Evolutionary conservation across 169 alveolate genomes (phyloP), one percentile per base, ranked within the genome.

Genomic region (Blepharisma undulans): DNA sequence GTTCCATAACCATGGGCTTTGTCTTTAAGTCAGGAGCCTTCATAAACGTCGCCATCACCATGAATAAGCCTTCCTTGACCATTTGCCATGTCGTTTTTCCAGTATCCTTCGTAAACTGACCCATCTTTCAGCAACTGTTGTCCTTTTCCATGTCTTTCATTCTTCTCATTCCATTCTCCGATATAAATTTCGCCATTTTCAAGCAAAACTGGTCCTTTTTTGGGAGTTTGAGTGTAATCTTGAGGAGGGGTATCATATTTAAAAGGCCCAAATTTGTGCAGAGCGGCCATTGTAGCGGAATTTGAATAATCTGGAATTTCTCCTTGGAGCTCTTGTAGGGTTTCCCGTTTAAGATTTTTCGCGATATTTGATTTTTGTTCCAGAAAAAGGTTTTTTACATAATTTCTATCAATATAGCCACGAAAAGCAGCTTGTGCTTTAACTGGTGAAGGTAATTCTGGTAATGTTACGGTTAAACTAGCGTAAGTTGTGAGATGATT

Each of bases 61-160:
- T 94, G 98, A 76, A 94, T 94, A 72, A 95, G 90, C 72, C 94
- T 92, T 12, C 98, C 98, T 80, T 93, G 87, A 18, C 98, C 98
- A 79, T 96, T 96, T 4, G 98, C 95, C 93, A 89, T 92, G 66
- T 93, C 98, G 79, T 93, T 87, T 72, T 93, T 93, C 96, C 98
- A 96, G 81, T 93, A 88, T 25, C 98, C 98, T 79, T 96, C 98
- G 81, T 96, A 96, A 84, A 93, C 94, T 18, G 96, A 93, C 30
- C 98, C 98, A 86, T 95, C 97, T 29, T 92, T 95, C 96, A 97
- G 95, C 74, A 92, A 90, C 91, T 96, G 95, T 10, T 92, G 60
- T 25, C 98, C 98, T 92, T 91, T 96, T n/a, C 98, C 98, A 71
- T 96, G 96, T 22, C 97, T 82, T 32, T 92, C 88, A 25, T 96